Base-by-base conservation (phyloP, 2,329 filamentous ascomycete species). In the Hypoxylon sp. region DNA sequence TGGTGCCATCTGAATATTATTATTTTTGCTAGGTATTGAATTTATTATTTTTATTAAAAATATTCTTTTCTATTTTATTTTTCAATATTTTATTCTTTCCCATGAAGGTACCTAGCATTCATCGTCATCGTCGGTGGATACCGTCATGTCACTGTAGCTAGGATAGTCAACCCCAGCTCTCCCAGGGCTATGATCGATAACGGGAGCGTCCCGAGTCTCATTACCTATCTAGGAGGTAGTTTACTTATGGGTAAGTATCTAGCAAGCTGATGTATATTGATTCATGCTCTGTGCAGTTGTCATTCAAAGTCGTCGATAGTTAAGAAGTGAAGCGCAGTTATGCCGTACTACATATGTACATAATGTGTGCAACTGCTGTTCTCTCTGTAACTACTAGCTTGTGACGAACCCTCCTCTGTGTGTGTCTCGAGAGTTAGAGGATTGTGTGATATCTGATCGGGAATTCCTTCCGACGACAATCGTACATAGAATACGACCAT, bases 371-470 rank as follows among this genome's bases (percentile, higher is more conserved):
- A 48, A 35, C 22, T 58, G 13, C 25, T 48, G 10, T 20, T 35
- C 40, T 7, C 42, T 55, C 22, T 7, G 27, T 37, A 42, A 14
- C 42, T 44, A 27, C 53, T 30, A 2, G 22, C 20, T 44, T 44
- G 17, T 57, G 17, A 27, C 7, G 27, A 57, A 57, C 46, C 54
- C 27, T 60, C 46, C 33, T 50, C 20, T 22, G 31, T 35, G 22
- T 30, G 37, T 46, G 27, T 40, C 30, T 61, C 14, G 14, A 22
- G n/a, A 37, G 1, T 44, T 44, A 27, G 49, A 66, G 49, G 14
- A 53, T 65, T 50, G 37, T 57, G 59, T 61, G 63, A 66, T 55
- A 66, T 53, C 35, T 61, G 49, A 57, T 61, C 66, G 66, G 63
- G 35, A 25, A 27, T 49, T n/a, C 55, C 48, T 49, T 54, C 27